A percentile compares a stretch with the other conserved stretches of the same genome.
phyloP scores from a whole-genome alignment of 768 basidiomycete species.

The Naematelia encephala region DNA sequence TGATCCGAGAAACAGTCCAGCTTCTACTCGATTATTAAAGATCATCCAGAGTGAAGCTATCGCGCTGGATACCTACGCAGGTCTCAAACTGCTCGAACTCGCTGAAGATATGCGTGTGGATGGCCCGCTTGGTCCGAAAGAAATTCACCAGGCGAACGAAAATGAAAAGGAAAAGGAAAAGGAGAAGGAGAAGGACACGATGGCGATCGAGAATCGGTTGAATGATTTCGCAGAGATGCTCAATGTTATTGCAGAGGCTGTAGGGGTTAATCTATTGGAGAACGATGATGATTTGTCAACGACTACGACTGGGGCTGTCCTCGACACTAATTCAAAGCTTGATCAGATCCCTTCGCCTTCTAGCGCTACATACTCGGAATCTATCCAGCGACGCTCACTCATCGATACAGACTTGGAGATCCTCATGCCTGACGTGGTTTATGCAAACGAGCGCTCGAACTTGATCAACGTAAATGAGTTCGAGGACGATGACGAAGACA shows the following conservation, averaged over 20 bases:
- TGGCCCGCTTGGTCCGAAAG: conserved; percentile 7
- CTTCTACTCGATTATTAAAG: conserved; percentile 14
- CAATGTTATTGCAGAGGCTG: conserved; percentile 27
- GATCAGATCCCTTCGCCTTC: no score
- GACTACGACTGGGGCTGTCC: no score
- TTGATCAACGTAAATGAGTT: no score
- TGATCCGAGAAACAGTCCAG: conserved; percentile 13
- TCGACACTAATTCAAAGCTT: no score
- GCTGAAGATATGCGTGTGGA: conserved; percentile 17
- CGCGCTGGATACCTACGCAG: conserved; percentile 22
- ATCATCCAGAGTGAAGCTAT: conserved; percentile 28
- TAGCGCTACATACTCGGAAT: no score
- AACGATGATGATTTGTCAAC: conserved; percentile 8
- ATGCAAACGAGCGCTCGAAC: no score
- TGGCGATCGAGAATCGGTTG: conserved; percentile 11
- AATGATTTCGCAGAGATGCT: conserved; percentile 29
- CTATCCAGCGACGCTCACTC: no score
- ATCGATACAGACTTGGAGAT: not conserved
- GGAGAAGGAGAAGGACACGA: not conserved
- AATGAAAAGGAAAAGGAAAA: not conserved
- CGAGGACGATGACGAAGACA: no score
- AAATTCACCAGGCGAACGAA: not conserved
- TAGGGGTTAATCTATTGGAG: conserved; percentile 24
- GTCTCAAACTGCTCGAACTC: conserved; percentile 30
- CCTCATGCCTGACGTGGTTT: no score